These are phyloP conservation scores for Aspergillus pseudoglaucus DNA, from an alignment of 2,329 filamentous ascomycete species.

Conservation along the genomic window DNA sequence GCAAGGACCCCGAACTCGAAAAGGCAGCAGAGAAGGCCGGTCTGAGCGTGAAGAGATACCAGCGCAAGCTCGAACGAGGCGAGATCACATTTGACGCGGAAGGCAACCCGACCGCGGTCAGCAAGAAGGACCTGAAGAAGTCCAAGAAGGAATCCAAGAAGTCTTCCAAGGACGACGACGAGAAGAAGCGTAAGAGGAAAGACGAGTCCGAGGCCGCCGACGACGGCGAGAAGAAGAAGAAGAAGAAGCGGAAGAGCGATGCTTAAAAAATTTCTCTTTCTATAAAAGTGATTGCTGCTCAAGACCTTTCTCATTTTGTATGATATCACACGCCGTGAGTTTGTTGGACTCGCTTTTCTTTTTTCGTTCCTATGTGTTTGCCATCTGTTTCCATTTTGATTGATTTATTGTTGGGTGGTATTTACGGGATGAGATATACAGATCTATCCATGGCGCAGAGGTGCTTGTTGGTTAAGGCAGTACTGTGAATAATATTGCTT, in stretches of 20 bases:
- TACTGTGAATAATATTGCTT: constrained; percentile 17
- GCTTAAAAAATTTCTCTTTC: constrained; percentile 11
- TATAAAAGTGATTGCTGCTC: background rate
- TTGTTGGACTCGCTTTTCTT: constrained; percentile 17
- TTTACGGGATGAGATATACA: constrained; percentile 22
- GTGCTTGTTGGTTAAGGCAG: constrained; percentile 22
- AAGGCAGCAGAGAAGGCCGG: constrained; percentile 60
- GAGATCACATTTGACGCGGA: constrained; percentile 62
- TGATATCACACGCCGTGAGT: constrained; percentile 36
- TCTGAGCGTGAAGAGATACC: constrained; percentile 68
- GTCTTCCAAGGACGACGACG: constrained; percentile 45
- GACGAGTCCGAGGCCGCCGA: constrained; percentile 52
- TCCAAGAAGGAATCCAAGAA: constrained; percentile 58
- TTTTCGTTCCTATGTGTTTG: constrained; percentile 16
- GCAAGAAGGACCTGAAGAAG: constrained; percentile 74
- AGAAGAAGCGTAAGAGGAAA: constrained; percentile 65
- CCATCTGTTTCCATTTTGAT: constrained; percentile 4
- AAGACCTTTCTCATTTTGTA: constrained; percentile 26
- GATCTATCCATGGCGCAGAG: constrained; percentile 25
- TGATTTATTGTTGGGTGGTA: constrained; percentile 29
- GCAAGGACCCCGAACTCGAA: constrained; percentile 46
- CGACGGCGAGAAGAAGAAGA: constrained; percentile 41
- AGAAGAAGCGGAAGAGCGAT: constrained; percentile 52
- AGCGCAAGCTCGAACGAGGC: constrained; percentile 69
- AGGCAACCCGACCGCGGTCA: constrained; percentile 60